phyloP scores from a whole-genome alignment of 1,284 basidiomycete genomes.

The Boletus hoseneyae region DNA sequence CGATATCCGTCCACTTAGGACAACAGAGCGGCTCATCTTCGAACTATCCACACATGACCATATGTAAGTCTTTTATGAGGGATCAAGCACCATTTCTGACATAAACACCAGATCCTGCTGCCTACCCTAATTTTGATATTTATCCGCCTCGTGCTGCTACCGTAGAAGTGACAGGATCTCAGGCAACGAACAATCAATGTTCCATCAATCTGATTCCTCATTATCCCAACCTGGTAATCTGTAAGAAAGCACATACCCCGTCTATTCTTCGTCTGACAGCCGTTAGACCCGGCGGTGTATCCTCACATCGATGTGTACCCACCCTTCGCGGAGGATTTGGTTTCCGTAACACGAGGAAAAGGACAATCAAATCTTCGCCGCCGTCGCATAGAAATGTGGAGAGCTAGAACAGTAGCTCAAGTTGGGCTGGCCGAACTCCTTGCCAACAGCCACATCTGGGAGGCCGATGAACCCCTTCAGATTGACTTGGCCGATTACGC shows the following conservation, averaged over 20 bases:
- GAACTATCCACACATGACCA: constrained; percentile 33
- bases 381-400: constrained; percentile 19
- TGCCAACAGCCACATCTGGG: constrained; percentile 19
- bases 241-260: constrained; percentile 14
- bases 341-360: not conserved
- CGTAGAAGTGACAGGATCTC: not conserved
- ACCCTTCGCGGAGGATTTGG: not conserved
- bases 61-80: constrained; percentile 30
- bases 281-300: constrained; percentile 30
- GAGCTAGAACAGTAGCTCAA: constrained; percentile 17
- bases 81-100: constrained; percentile 9
- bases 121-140: constrained; percentile 47
- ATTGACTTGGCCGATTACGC: constrained; percentile 62
- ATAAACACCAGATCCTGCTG: constrained; percentile 35
- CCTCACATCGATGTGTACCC: constrained; percentile 34
- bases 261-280: constrained; percentile 3
- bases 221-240: constrained; percentile 27
- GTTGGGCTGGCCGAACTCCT: constrained; percentile 12
- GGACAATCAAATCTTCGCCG: constrained; percentile 6
- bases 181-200: not conserved
- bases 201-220: constrained; percentile 2
- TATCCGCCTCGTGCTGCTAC: constrained; percentile 32
- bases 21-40: constrained; percentile 2
- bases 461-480: constrained; percentile 25
- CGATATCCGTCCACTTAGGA: not conserved